Evolutionary conservation across 768 basidiomycete genomes (phyloP), one percentile per base, ranked within the genome.

Genomic region (Kwoniella sp.): DNA sequence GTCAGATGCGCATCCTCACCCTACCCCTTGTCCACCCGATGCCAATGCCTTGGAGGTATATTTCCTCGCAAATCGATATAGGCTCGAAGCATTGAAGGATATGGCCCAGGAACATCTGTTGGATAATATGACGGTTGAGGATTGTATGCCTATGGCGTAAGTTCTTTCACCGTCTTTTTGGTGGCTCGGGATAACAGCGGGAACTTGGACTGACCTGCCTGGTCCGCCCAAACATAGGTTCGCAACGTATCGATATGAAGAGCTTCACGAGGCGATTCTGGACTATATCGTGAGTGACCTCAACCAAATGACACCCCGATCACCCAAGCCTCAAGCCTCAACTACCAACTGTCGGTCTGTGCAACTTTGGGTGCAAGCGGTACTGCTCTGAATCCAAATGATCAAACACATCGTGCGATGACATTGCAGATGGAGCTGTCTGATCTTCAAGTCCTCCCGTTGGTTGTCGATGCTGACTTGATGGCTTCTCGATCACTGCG

Each of bases 11-110:
- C 88, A 91, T 76, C 79, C 84, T 0, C 90, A 90, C 70, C 90
- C 89, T 10, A 85, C 86, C 0, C 81, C 85, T 6, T 68, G 84
- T 3, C 88, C 88, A 7, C 78, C 82, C 3, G 86, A 89, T 17
- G 88, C 88, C 13, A 88, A 88, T 24, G 88, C 89, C 1, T 77
- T 91, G 52, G 86, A 86, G 0, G 84, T 90, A 69, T 91, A 89
- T 79, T 88, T 88, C 68, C 83, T 90, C 12, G 88, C 89, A 2
- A 88, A 91, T 80, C 84, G 88, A 55, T 91, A 90, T 78, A 81
- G 81, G 1, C 86, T 91, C 82, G 85, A 86, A 2, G 84, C 83
- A 8, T 83, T 91, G 24, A 85, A 85, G n/a, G 72, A 82, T 22
- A 83, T 90, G 24, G 88, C 89, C 7, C 77, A 88, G 60, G 88